A percentile compares a stretch with the other conserved stretches of the same genome.
Evolutionary conservation across 2,329 filamentous ascomycete genomes (phyloP).

Genomic region (Blumeria graminis): DNA sequence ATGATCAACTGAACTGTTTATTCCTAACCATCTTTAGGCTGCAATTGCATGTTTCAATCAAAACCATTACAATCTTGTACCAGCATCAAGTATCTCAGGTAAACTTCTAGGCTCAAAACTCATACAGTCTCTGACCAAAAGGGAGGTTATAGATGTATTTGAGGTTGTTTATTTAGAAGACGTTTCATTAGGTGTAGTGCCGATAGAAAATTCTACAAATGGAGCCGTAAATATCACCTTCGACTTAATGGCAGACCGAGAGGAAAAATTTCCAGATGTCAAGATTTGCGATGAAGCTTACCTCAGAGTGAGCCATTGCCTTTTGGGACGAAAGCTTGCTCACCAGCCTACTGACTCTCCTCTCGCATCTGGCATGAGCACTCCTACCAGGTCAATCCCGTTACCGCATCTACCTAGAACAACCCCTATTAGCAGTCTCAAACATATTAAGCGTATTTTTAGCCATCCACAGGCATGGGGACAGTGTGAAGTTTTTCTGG

Average conservation of each 20-base stretch:
- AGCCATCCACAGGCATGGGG: constrained; percentile 91
- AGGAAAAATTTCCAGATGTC: constrained; percentile 38
- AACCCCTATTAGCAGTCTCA: constrained; percentile 26
- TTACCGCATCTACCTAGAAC: constrained; percentile 21
- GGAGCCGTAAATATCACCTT: constrained; percentile 78
- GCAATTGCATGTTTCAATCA: constrained; percentile 25
- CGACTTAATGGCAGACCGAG: constrained; percentile 62
- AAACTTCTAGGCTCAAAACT: background rate
- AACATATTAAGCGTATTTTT: constrained; percentile 52
- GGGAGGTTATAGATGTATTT: constrained; percentile 41
- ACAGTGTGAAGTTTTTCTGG: constrained; percentile 61
- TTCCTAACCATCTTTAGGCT: constrained; percentile 19
- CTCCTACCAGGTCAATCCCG: constrained; percentile 24
- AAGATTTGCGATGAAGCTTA: constrained; percentile 66
- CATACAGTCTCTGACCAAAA: background rate
- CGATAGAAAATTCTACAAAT: constrained; percentile 91
- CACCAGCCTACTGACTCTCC: constrained; percentile 7
- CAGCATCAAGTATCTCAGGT: constrained; percentile 21
- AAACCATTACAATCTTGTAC: constrained; percentile 16
- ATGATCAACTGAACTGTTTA: background rate
- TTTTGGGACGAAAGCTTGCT: constrained; percentile 31
- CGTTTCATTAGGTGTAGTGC: constrained; percentile 55
- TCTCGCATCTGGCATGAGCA: constrained; percentile 22
- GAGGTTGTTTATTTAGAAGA: constrained; percentile 43
- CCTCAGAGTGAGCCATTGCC: constrained; percentile 67